These are phyloP conservation scores for Oryza glumipatula DNA, from an alignment of 176 grass and related monocot species.

Conservation along the genomic window DNA sequence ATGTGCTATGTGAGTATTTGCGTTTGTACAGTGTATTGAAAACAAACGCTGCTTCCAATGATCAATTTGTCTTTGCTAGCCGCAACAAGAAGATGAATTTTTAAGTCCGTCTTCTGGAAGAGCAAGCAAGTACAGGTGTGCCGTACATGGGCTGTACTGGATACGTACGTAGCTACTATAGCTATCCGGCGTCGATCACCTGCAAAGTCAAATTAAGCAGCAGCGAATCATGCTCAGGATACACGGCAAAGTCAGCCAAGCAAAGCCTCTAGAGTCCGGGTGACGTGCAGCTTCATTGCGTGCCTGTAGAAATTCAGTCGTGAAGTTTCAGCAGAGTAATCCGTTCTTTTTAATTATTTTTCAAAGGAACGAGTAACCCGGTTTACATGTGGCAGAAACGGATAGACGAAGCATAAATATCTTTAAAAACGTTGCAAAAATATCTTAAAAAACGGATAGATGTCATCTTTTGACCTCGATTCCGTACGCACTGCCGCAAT, in stretches of 20 bases:
- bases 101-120: not conserved
- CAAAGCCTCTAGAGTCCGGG: not conserved
- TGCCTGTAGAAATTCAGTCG: not conserved
- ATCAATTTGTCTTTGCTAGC: not conserved
- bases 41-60: not conserved
- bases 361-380: not conserved
- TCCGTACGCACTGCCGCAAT: not conserved
- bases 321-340: not conserved
- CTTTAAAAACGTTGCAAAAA: not conserved
- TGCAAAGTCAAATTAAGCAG: conserved; percentile 23
- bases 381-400: not conserved
- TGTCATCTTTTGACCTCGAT: not conserved
- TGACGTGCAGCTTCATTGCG: not conserved
- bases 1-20: too few species aligned
- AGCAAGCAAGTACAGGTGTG: conserved; percentile 4
- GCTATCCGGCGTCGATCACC: not conserved
- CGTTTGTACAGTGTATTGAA: too few species aligned
- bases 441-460: too few species aligned
- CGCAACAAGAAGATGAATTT: not conserved
- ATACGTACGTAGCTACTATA: not conserved
- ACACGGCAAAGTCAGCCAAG: not conserved
- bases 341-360: not conserved
- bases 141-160: conserved; percentile 33
- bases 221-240: not conserved
- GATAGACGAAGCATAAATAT: not conserved